These are phyloP conservation scores for Russula virescens DNA, from an alignment of 768 basidiomycete species.

Conservation along the genomic window DNA sequence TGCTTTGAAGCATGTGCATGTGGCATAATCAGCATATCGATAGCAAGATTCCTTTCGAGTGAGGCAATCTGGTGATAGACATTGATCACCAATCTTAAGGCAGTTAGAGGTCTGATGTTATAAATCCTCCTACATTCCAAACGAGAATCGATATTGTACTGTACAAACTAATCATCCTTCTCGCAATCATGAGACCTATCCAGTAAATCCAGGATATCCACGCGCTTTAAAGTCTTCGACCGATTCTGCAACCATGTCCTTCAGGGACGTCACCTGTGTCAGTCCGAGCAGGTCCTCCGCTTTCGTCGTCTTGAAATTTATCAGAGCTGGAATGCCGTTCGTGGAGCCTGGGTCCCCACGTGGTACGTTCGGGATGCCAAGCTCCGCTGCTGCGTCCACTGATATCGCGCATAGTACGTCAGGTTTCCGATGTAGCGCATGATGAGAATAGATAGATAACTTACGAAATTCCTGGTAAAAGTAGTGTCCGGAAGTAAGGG, in stretches of 20 bases:
- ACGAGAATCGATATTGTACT: background rate
- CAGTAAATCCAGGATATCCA: constrained; percentile 11
- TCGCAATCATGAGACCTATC: background rate
- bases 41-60: too few relatives aligned
- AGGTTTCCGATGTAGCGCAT: background rate
- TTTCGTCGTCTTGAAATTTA: background rate
- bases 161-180: background rate
- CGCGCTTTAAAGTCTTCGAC: constrained; percentile 14
- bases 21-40: too few relatives aligned
- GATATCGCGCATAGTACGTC: background rate
- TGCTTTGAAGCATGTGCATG: too few relatives aligned
- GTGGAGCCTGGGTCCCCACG: constrained; percentile 12
- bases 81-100: too few relatives aligned
- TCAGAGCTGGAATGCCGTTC: background rate
- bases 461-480: constrained; percentile 15
- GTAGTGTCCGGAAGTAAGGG: constrained; percentile 7
- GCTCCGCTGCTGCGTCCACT: constrained; percentile 17
- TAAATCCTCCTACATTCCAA: background rate
- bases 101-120: too few relatives aligned
- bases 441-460: background rate
- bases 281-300: constrained; percentile 9
- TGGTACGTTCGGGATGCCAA: constrained; percentile 5
- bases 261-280: constrained; percentile 1
- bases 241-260: constrained; percentile 5
- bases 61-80: too few relatives aligned